Percentiles rank a stretch among this genome's conserved stretches.
phyloP scores from a whole-genome alignment of 176 grass and related monocot genomes.

The Lolium perenne region DNA sequence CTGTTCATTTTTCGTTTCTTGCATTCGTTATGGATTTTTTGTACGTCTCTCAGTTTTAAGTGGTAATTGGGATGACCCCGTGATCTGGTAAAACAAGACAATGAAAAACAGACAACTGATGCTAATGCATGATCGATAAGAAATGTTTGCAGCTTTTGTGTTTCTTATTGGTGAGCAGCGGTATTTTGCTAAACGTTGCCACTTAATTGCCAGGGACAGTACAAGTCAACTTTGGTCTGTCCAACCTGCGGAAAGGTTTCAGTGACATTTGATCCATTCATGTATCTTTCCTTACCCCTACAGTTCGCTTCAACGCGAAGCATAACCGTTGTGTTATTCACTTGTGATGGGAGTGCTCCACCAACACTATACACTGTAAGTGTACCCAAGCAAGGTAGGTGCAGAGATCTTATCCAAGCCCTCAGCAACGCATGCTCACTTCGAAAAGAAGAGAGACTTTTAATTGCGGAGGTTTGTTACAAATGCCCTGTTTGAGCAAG shows the following conservation, averaged over 20 bases:
- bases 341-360: conserved; percentile 65
- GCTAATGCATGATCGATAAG: background rate
- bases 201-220: conserved; percentile 77
- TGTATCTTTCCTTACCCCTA: conserved; percentile 97
- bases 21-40: conserved; percentile 12
- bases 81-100: conserved; percentile 5
- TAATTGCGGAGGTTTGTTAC: conserved; percentile 89
- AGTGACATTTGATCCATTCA: conserved; percentile 99
- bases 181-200: conserved; percentile 17
- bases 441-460: conserved; percentile 83
- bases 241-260: conserved; percentile 93
- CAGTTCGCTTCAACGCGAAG: conserved; percentile 89
- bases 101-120: background rate
- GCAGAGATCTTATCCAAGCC: conserved; percentile 83
- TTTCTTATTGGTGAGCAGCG: conserved; percentile 33
- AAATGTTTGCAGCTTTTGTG: conserved; percentile 1
- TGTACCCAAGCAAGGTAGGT: conserved; percentile 95
- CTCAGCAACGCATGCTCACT: conserved; percentile 77
- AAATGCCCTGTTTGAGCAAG: conserved; percentile 15
- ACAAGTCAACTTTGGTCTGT: conserved; percentile 99
- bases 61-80: background rate
- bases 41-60: background rate
- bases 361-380: conserved; percentile 86
- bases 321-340: conserved; percentile 74
- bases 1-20: conserved; percentile 37